Percentiles rank a stretch among this genome's conserved stretches.
These are phyloP conservation scores for Phytophthora colocasiae DNA, from an alignment of 352 stramenopile genomes.

Conservation along the genomic window DNA sequence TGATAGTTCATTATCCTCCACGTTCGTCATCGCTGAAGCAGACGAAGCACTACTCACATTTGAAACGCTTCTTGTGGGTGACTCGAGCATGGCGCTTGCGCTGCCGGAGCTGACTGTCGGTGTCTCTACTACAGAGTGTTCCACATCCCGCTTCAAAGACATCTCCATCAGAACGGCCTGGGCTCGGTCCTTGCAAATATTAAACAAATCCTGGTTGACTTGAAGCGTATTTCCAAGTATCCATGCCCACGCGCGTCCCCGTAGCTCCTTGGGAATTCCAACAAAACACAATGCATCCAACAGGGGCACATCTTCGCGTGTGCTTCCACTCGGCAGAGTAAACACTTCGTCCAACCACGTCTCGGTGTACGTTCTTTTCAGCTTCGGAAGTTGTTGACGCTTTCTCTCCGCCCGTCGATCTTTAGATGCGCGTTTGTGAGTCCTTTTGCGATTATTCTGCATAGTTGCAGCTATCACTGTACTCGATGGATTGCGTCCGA, in stretches of 20 bases:
- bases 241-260: slow-evolving; percentile 82
- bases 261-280: slow-evolving; percentile 84
- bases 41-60: slow-evolving; percentile 45
- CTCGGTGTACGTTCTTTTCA: slow-evolving; percentile 81
- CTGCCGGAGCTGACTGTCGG: slow-evolving; percentile 26
- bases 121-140: slow-evolving; percentile 37
- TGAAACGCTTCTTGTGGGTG: slow-evolving; percentile 32
- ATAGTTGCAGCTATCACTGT: slow-evolving; percentile 33
- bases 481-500: slow-evolving; percentile 53
- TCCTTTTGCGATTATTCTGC: slow-evolving; percentile 28
- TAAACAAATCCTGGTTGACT: slow-evolving; percentile 88
- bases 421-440: slow-evolving; percentile 58
- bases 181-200: slow-evolving; percentile 79
- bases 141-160: slow-evolving; percentile 67
- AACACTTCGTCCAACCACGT: slow-evolving; percentile 82
- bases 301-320: slow-evolving; percentile 32
- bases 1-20: slow-evolving; percentile 25
- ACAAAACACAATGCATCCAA: slow-evolving; percentile 82
- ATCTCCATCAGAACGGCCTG: slow-evolving; percentile 83
- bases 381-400: slow-evolving; percentile 62
- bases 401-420: slow-evolving; percentile 70
- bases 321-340: slow-evolving; percentile 40
- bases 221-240: slow-evolving; percentile 84
- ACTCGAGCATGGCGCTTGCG: slow-evolving; percentile 34
- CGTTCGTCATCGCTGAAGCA: slow-evolving; percentile 20